phyloP scores from a whole-genome alignment of 148 eudicot species.

The Silene conica region DNA sequence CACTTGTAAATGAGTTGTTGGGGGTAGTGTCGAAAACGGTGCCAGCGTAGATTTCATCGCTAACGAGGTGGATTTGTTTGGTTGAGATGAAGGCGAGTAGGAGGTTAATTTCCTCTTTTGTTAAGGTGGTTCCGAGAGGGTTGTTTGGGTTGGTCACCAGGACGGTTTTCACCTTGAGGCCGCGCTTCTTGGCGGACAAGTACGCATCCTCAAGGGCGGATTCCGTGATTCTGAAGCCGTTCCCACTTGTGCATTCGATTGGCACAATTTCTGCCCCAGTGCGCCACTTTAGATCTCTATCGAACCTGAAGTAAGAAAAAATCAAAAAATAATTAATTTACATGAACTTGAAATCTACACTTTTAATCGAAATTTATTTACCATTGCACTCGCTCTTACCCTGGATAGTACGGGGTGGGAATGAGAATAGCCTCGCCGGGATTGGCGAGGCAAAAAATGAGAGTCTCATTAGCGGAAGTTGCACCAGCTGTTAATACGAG shows the following conservation, averaged over 20 bases:
- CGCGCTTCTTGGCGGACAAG: constrained; percentile 41
- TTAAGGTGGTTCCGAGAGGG: constrained; percentile 55
- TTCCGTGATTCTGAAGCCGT: constrained; percentile 48
- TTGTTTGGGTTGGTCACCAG: constrained; percentile 75
- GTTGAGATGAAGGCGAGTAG: constrained; percentile 39
- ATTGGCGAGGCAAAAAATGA: constrained; percentile 67
- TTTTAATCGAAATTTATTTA: constrained; percentile 1
- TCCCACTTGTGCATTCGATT: constrained; percentile 52
- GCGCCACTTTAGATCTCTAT: constrained; percentile 77
- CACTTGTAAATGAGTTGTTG: constrained; percentile 35
- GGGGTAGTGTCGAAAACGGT: constrained; percentile 39
- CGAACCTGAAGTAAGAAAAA: constrained; percentile 38
- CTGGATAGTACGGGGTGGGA: constrained; percentile 85
- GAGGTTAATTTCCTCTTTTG: constrained; percentile 41
- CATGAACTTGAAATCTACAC: neutral
- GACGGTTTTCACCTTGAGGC: constrained; percentile 58
- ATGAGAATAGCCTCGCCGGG: constrained; percentile 75
- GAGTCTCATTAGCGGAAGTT: constrained; percentile 76
- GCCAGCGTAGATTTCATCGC: constrained; percentile 71
- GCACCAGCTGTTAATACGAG: constrained; percentile 80
- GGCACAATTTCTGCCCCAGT: constrained; percentile 70
- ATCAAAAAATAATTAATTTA: neutral
- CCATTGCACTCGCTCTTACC: too few species aligned
- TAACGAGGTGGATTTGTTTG: constrained; percentile 49
- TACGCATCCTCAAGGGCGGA: constrained; percentile 65